These are phyloP conservation scores for Plasmodium coatneyi DNA, from an alignment of 169 alveolate genomes.

Conservation along the genomic window DNA sequence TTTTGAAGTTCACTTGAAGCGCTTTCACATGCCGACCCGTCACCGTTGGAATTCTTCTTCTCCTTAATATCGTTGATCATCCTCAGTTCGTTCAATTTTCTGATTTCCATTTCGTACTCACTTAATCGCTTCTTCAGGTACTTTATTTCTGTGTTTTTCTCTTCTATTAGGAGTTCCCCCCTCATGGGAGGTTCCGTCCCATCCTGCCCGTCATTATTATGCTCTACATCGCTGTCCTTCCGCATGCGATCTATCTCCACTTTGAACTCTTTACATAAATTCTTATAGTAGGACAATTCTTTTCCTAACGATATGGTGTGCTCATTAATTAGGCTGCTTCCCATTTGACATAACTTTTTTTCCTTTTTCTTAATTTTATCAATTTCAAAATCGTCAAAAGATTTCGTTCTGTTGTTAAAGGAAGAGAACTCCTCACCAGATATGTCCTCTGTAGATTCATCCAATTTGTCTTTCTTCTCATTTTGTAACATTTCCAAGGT, in stretches of 20 bases:
- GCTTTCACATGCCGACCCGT: not conserved
- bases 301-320: conserved; percentile 45
- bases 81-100: conserved; percentile 48
- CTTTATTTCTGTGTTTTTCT: conserved; percentile 27
- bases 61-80: conserved; percentile 20
- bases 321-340: conserved; percentile 22
- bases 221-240: not conserved
- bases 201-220: too few relatives aligned
- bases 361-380: conserved; percentile 34
- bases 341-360: not conserved
- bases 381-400: conserved; percentile 64
- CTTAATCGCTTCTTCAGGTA: conserved; percentile 28
- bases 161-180: not conserved
- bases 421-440: conserved; percentile 4
- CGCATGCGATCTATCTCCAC: conserved; percentile 20
- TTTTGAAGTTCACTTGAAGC: not conserved
- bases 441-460: conserved; percentile 5
- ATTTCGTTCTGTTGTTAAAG: conserved; percentile 17
- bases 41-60: not conserved
- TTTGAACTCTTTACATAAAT: conserved; percentile 59
- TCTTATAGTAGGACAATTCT: conserved; percentile 68
- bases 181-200: not conserved
- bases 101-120: conserved; percentile 60
- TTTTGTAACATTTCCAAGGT: conserved; percentile 27
- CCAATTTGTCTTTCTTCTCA: conserved; percentile 17